Evolutionary conservation across 2,329 filamentous ascomycete species (phyloP).

Genomic region (Pseudogymnoascus sp.): DNA sequence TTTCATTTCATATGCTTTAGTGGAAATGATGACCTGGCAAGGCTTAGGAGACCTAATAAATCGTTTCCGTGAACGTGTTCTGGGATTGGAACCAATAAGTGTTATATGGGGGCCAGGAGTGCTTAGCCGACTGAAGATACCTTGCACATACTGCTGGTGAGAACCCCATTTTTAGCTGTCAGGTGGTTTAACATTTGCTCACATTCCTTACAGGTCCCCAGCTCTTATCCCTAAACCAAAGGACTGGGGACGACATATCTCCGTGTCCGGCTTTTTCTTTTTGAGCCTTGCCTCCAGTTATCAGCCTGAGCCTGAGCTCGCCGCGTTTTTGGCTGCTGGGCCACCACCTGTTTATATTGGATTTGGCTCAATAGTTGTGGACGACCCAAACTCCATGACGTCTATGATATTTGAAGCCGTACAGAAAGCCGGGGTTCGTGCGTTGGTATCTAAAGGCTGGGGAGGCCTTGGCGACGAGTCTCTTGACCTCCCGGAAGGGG

Average conservation of each 20-base stretch:
- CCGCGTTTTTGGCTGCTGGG: constrained; percentile 48
- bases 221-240: constrained; percentile 58
- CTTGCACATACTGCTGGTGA: constrained; percentile 64
- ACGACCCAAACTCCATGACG: constrained; percentile 62
- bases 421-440: constrained; percentile 57
- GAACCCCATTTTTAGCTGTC: background rate
- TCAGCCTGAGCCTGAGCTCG: constrained; percentile 48
- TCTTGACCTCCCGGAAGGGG: constrained; percentile 48
- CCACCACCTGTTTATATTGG: constrained; percentile 65
- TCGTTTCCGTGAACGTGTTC: constrained; percentile 59
- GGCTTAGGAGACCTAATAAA: constrained; percentile 76
- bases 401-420: constrained; percentile 65
- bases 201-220: constrained; percentile 37
- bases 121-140: constrained; percentile 65
- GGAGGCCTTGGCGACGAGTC: constrained; percentile 56
- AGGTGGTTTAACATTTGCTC: background rate
- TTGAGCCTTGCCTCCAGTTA: constrained; percentile 59
- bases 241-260: constrained; percentile 63
- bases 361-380: constrained; percentile 69
- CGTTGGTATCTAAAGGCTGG: constrained; percentile 70
- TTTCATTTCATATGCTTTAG: constrained; percentile 72
- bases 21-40: constrained; percentile 88
- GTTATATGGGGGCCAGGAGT: constrained; percentile 71
- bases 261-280: constrained; percentile 73
- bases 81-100: constrained; percentile 66